Evolutionary conservation across 371 early-diverging fungal species (phyloP).

Genomic region (Cokeromyces recurvatus): DNA sequence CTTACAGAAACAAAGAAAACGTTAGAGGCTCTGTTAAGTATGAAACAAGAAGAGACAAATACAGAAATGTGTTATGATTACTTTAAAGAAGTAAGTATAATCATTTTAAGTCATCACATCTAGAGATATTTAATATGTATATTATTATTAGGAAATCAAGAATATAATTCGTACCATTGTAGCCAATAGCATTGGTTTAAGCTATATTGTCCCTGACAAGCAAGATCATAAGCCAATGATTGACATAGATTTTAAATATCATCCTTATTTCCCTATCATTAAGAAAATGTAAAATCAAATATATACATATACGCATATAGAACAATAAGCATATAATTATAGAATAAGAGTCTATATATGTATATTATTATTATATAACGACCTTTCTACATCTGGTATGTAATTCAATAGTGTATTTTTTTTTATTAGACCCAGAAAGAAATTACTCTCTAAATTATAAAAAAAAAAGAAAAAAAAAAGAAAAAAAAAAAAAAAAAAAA

Average conservation of each 20-base stretch:
- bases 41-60: constrained; percentile 20
- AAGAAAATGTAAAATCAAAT: constrained; percentile 3
- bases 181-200: constrained; percentile 28
- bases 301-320: no score
- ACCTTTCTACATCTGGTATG: no score
- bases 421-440: no score
- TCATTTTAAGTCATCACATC: no score
- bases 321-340: no score
- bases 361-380: no score
- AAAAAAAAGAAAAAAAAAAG: no score
- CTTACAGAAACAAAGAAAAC: constrained; percentile 27
- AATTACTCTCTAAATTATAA: background rate
- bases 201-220: background rate
- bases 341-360: no score
- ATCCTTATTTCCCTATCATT: constrained; percentile 47
- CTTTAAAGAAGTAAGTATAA: constrained; percentile 33
- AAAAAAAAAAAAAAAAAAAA: no score
- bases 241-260: constrained; percentile 37
- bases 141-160: constrained; percentile 36
- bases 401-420: no score
- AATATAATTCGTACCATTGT: constrained; percentile 38
- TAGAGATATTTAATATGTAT: no score
- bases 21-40: constrained; percentile 21
- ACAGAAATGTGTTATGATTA: constrained; percentile 41
- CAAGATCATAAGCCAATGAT: constrained; percentile 9